These are phyloP conservation scores for Pichia norvegensis DNA, from an alignment of 1,139 yeast species.

Conservation along the genomic window DNA sequence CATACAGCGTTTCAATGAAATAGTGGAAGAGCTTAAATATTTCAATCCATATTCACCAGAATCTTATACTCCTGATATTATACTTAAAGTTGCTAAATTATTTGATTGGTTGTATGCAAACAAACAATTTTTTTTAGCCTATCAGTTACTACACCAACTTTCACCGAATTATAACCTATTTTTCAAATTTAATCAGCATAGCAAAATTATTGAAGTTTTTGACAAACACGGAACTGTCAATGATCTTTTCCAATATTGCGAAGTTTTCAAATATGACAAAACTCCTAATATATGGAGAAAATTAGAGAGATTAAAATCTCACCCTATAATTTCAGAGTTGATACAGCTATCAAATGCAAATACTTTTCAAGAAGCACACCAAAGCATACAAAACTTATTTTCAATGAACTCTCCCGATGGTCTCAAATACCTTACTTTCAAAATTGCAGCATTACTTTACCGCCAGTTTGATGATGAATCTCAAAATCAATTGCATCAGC, in stretches of 20 bases:
- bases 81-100: slow-evolving; percentile 9
- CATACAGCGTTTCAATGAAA: slow-evolving; percentile 1
- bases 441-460: slow-evolving; percentile 7
- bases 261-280: slow-evolving; percentile 11
- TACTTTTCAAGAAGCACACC: slow-evolving; percentile 3
- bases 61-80: slow-evolving; percentile 11
- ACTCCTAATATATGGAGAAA: slow-evolving; percentile 13
- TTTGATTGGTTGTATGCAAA: slow-evolving; percentile 17
- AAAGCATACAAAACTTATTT: slow-evolving; percentile 1
- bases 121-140: slow-evolving; percentile 9
- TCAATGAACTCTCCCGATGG: slow-evolving; percentile 3
- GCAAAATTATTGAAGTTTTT: slow-evolving; percentile 11
- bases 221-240: slow-evolving; percentile 14
- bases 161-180: slow-evolving; percentile 8
- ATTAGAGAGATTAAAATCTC: slow-evolving; percentile 4
- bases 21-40: slow-evolving; percentile 8
- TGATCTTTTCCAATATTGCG: slow-evolving; percentile 13
- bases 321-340: slow-evolving; percentile 5
- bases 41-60: slow-evolving; percentile 9
- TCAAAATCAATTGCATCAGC: slow-evolving; percentile 2
- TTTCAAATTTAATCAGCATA: slow-evolving; percentile 12
- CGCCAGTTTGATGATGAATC: slow-evolving; percentile 9
- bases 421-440: slow-evolving; percentile 7
- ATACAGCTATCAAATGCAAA: slow-evolving; percentile 3
- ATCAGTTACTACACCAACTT: slow-evolving; percentile 7